Evolutionary conservation across 495 filamentous ascomycete species (phyloP).

Genomic region (Penicillium verhagenii): DNA sequence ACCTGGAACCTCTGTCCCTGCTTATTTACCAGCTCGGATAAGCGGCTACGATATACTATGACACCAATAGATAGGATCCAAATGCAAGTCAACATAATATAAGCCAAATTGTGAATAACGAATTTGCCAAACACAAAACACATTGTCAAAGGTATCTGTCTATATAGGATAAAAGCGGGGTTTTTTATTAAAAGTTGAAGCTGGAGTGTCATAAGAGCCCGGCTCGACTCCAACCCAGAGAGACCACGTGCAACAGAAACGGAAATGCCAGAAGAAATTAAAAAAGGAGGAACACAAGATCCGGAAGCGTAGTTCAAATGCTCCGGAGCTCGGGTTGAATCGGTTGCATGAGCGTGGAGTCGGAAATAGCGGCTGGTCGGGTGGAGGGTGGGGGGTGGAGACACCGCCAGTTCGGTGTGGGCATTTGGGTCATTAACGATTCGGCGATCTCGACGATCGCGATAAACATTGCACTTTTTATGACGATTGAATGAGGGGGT

Average conservation of each 20-base stretch:
- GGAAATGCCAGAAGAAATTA: background rate
- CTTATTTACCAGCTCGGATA: no score
- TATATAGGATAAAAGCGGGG: constrained; percentile 11
- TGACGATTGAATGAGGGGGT: background rate
- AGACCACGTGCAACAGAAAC: background rate
- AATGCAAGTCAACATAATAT: background rate
- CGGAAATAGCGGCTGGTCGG: constrained; percentile 7
- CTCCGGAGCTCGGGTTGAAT: constrained; percentile 1
- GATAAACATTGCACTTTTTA: constrained; percentile 16
- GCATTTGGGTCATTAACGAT: constrained; percentile 6
- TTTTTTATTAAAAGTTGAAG: background rate
- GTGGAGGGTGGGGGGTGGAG: constrained; percentile 4
- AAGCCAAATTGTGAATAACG: background rate
- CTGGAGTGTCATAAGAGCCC: constrained; percentile 10
- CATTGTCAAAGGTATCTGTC: constrained; percentile 12
- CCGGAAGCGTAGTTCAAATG: background rate
- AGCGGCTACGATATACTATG: background rate
- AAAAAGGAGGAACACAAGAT: background rate
- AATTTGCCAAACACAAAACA: constrained; percentile 1
- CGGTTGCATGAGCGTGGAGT: background rate
- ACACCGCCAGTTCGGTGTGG: constrained; percentile 6
- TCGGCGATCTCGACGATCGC: constrained; percentile 7
- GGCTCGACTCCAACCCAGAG: constrained; percentile 15
- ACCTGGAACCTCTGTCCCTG: no score
- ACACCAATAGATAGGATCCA: background rate